Evolutionary conservation across 2,329 filamentous ascomycete species (phyloP).

Genomic region (Lecanicillium sp.): DNA sequence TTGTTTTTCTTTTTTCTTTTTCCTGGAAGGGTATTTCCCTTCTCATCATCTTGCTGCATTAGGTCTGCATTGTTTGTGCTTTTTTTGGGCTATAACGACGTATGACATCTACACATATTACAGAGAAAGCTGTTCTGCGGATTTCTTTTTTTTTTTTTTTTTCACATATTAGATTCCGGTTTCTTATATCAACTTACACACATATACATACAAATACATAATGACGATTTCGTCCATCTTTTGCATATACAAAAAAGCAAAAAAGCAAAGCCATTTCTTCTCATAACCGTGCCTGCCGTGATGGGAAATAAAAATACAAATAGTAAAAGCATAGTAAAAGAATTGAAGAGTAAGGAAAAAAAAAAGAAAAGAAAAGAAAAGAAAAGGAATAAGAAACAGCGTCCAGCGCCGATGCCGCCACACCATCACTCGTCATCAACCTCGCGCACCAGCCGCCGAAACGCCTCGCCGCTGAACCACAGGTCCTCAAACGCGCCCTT

Average conservation of each 20-base stretch:
- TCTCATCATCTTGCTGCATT: not conserved
- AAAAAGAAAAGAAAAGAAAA: not conserved
- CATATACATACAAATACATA: not conserved
- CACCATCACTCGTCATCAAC: conserved; percentile 6
- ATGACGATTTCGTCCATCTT: conserved; percentile 16
- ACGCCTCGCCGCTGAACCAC: conserved; percentile 35
- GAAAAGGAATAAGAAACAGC: not conserved
- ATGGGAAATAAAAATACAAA: no score
- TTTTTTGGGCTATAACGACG: not conserved
- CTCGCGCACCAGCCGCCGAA: conserved; percentile 42
- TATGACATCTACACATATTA: no score
- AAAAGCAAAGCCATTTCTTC: no score
- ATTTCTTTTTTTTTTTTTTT: not conserved
- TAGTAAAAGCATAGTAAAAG: not conserved
- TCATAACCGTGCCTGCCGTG: no score
- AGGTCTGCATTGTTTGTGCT: not conserved
- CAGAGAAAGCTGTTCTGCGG: not conserved
- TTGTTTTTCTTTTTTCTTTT: not conserved
- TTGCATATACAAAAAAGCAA: no score
- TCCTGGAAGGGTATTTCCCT: not conserved
- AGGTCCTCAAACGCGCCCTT: conserved; percentile 61
- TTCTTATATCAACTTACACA: conserved; percentile 1
- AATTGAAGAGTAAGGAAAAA: not conserved
- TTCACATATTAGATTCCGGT: not conserved
- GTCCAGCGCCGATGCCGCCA: not conserved